A percentile compares a stretch with the other conserved stretches of the same genome.
Conservation (phyloP, 768 basidiomycete species). For the Auricularia heimuer region DNA sequence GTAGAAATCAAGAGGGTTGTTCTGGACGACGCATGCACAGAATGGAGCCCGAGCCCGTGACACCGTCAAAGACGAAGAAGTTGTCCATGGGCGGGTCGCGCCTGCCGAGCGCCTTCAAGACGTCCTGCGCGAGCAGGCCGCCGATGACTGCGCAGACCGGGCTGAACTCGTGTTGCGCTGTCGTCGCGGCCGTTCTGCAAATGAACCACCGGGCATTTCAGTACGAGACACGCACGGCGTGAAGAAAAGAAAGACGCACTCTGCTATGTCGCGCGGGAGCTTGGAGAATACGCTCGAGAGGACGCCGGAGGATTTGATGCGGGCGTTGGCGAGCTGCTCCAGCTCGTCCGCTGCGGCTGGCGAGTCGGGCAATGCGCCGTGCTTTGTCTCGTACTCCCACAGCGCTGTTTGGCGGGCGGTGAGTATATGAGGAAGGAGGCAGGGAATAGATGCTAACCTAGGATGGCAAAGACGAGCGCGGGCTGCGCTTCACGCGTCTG, state of each 20-base stretch:
- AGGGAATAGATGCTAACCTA: constrained; percentile 38
- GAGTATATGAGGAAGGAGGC: neutral
- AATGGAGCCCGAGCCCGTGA: constrained; percentile 65
- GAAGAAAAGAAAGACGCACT: constrained; percentile 36
- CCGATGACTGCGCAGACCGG: constrained; percentile 93
- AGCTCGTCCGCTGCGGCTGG: constrained; percentile 43
- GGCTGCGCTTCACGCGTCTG: constrained; percentile 83
- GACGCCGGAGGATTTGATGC: constrained; percentile 54
- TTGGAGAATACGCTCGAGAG: constrained; percentile 54
- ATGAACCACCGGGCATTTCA: neutral
- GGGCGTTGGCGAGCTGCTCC: constrained; percentile 48
- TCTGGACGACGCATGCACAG: constrained; percentile 3
- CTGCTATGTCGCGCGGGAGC: constrained; percentile 48
- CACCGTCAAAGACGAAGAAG: constrained; percentile 82
- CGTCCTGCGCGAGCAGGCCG: constrained; percentile 90
- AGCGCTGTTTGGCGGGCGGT: constrained; percentile 38
- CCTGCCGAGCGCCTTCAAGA: constrained; percentile 81
- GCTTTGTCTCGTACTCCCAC: constrained; percentile 69
- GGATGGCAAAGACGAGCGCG: constrained; percentile 53
- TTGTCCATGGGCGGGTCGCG: constrained; percentile 92
- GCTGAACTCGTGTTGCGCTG: constrained; percentile 79
- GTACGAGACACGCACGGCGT: neutral
- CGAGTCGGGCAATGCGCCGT: constrained; percentile 50
- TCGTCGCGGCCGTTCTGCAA: constrained; percentile 51
- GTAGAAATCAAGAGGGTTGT: no score